phyloP scores from a whole-genome alignment of 768 basidiomycete species.

The Udeniomyces megalosporus region DNA sequence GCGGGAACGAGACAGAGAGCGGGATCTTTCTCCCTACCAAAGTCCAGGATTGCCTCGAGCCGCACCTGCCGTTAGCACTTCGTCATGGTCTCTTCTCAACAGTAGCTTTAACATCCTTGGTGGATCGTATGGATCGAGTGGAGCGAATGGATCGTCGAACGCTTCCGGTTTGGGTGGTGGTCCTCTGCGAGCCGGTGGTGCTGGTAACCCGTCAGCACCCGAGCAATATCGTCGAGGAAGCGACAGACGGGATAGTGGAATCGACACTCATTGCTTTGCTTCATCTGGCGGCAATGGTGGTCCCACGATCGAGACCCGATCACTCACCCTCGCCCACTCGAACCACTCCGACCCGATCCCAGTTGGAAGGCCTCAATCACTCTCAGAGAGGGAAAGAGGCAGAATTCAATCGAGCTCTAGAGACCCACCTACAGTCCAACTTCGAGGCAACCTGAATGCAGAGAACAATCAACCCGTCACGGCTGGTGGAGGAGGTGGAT shows the following conservation, averaged over 20 bases:
- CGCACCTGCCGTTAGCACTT: not conserved
- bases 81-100: not conserved
- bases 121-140: too few species aligned
- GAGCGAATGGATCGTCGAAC: not conserved
- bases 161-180: not conserved
- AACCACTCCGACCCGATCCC: not conserved
- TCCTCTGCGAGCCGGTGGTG: too few species aligned
- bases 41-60: not conserved
- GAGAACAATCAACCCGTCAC: too few species aligned
- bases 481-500: too few species aligned
- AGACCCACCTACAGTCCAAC: too few species aligned
- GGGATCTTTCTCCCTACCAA: not conserved
- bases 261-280: not conserved
- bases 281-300: too few species aligned
- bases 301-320: not conserved
- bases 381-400: too few species aligned
- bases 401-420: too few species aligned
- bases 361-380: too few species aligned
- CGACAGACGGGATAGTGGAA: not conserved
- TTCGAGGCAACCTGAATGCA: too few species aligned
- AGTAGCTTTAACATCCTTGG: conserved; percentile 1
- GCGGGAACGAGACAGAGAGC: not conserved
- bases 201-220: too few species aligned
- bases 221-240: too few species aligned
- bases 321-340: not conserved